Base-by-base conservation (phyloP, 306 rosid genomes). In the Vigna trinervia region DNA sequence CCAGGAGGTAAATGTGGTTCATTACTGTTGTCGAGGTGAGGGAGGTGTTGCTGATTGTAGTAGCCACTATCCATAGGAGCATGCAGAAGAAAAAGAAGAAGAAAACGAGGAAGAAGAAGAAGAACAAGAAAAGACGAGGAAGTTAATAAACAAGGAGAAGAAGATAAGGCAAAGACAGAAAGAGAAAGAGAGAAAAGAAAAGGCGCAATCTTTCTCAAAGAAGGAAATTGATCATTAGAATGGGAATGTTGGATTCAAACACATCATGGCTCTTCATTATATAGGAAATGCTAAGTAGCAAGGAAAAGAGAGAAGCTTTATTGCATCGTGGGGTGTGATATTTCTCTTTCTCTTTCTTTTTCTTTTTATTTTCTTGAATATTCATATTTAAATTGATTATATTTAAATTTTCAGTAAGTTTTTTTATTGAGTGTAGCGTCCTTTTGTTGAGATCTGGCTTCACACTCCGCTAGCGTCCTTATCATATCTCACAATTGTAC, bases 1-100 rank as follows among this genome's bases (percentile, higher is more conserved):
- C 98, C 98, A 0, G 98, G 98, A 0, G 98, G 98, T 36, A 93
- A 59, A 13, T 86, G 87, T 56, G 84, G 22, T 4, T 82, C 84
- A 17, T 0, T 15, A 46, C 8, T 39, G 75, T 54, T 69, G 66
- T 82, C 80, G 22, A 68, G 50, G 57, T 65, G 34, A 3, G 52
- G 13, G 7, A 46, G 26, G 0, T 65, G 69, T 0, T 38, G 48
- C 0, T 38, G 52, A 5, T 65, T n/a, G 3, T 63, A 51, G 61
- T 36, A 52, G 67, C 23, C 77, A 65, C 60, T 38, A 26, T 81
- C 89, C 86, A 77, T 84, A 15, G 45, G 22, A 20, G 14, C 19
- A 53, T 14, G 73, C 73, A 39, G 1, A 53, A 6, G 19, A 53
- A 48, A 34, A 5, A 38, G 10, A 39, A 54, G 2, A 19, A 5